Evolutionary conservation across 345 rosid genomes (phyloP), one percentile per base, ranked within the genome.

Genomic region (Brassica juncea): DNA sequence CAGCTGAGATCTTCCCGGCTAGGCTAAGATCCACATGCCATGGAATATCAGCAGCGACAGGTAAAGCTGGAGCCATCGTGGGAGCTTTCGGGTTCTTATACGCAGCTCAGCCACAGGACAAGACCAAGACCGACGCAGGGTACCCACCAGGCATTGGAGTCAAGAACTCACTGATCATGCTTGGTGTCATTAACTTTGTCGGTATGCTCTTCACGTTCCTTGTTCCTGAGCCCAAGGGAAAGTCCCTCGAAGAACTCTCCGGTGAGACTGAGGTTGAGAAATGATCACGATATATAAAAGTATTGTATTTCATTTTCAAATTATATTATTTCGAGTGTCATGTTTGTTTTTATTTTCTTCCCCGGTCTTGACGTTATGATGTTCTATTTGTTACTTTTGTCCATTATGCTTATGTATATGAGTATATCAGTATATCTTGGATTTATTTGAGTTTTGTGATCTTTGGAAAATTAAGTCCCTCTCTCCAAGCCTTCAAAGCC

Each of bases 11-110:
- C 6, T 92, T 90, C 82, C 97, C 94, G 0, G 92, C 93, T 0
- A 88, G 93, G 66, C 35, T 90, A 39, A 87, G 94, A 75, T 90
- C 97, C 0, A 92, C 92, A 2, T 89, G 97, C 82, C 94, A 92
- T 2, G 94, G 97, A 5, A 90, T 90, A 82, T 90, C 93, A 16
- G 93, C 92, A 0, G 93, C 93, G 0, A 59, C 91, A 0, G 94
- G 97, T 8, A 89, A 92, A 73, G 88, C 87, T 0, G 91, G 95
- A 12, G 95, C 93, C n/a, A 89, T 90, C 0, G 86, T 90, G 0
- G 95, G 95, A 8, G 89, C 93, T 0, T 92, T 92, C 7, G 94
- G 94, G 1, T 92, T 89, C 80, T 14, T 90, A 65, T 90, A 88
- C 0, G 88, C 89, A 0, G 87, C 84, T 1, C 97, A 89, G 60